Evolutionary conservation across 1,284 basidiomycete genomes (phyloP), one percentile per base, ranked within the genome.

Genomic region (Marasmius tenuissimus): DNA sequence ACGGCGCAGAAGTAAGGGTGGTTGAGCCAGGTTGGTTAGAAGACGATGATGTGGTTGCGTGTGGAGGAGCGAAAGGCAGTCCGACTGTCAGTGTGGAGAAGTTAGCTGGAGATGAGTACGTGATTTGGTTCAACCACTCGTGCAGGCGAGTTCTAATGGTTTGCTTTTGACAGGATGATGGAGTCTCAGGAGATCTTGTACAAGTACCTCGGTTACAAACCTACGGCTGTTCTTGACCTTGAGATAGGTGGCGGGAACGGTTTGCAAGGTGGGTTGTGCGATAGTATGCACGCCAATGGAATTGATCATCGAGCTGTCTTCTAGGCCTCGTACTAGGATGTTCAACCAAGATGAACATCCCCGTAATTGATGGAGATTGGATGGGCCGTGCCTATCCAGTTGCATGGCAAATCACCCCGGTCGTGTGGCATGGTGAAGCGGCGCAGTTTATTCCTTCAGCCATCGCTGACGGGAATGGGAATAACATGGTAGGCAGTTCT

Each of bases 221-320:
- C 68, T 6, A 61, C 62, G 48, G 79, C 74, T 14, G 72, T 79
- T 12, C 71, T 70, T 22, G 77, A 69, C 12, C 38, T 77, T 20
- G 83, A 85, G 69, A 85, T 87, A 51, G 85, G 85, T 14, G 85
- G 85, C 10, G 80, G 79, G 14, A 87, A 87, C 66, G 85, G 85
- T 38, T 77, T 86, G 65, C 76, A 85, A 71, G 75, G 81, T 75
- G 65, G 61, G 66, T 67, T 22, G 9, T 51, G 14, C n/a, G 27
- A 11, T 16, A n/a, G 22, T 16, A 10, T 7, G 1, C 5, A 9
- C 14, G 37, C 48, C n/a, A 4, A 38, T 37, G 55, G 4, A 39
- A 9, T 16, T 56, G 16, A 9, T 51, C 33, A n/a, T 11, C 9
- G 18, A 18, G 27, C 42, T 39, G 5, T 22, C 20, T 33, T 11